A percentile compares a stretch with the other conserved stretches of the same genome.
phyloP scores from a whole-genome alignment of 805 yeast species.

The Wickerhamiella nectarea region DNA sequence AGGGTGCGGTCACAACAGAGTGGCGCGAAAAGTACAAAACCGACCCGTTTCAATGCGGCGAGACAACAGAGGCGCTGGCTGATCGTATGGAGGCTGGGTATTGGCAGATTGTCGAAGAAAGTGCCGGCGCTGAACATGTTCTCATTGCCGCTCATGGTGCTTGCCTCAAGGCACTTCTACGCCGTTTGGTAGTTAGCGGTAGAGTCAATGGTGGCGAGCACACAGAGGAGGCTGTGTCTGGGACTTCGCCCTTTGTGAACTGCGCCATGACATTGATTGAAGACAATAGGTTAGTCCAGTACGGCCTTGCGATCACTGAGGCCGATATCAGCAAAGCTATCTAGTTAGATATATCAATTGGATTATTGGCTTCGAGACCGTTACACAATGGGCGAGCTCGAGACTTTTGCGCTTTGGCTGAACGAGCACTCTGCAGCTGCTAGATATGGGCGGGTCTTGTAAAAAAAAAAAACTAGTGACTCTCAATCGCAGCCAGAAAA shows the following conservation, averaged over 20 bases:
- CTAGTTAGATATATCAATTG: too few relatives aligned
- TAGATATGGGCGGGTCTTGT: too few relatives aligned
- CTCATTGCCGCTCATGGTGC: conserved; percentile 20
- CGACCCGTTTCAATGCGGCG: conserved; percentile 13
- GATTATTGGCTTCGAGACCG: too few relatives aligned
- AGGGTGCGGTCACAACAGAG: conserved; percentile 14
- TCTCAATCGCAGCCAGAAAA: too few relatives aligned
- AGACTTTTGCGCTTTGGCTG: too few relatives aligned
- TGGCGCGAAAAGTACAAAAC: background rate
- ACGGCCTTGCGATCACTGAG: background rate
- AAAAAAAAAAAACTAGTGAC: too few relatives aligned
- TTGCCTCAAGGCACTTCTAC: conserved; percentile 14
- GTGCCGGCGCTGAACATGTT: conserved; percentile 7
- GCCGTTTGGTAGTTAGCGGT: background rate
- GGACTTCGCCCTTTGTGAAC: background rate
- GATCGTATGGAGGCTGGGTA: conserved; percentile 12
- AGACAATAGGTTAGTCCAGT: background rate
- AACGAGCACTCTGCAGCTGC: too few relatives aligned
- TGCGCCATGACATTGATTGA: background rate
- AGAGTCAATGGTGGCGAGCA: background rate
- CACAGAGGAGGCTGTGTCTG: background rate
- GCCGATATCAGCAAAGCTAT: background rate
- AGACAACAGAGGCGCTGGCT: conserved; percentile 9
- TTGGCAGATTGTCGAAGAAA: conserved; percentile 4
- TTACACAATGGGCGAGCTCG: too few relatives aligned